Evolutionary conservation across 805 yeast genomes (phyloP).

Genomic region (Cyberlindnera xylosilytica): DNA sequence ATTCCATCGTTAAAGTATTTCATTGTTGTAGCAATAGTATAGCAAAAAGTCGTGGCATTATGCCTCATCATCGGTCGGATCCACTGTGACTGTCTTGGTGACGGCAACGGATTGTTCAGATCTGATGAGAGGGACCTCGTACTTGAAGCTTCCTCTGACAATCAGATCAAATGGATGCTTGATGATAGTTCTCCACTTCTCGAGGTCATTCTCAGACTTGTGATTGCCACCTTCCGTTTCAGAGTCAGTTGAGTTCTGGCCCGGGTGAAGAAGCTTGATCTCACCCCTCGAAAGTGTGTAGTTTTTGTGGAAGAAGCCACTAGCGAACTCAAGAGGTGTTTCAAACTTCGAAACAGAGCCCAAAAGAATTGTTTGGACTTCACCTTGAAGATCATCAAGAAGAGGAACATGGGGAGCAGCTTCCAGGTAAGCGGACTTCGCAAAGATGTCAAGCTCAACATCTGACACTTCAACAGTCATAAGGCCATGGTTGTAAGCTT

Average conservation of each 20-base stretch:
- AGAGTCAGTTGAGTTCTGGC: slow-evolving; percentile 35
- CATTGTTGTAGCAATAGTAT: no score
- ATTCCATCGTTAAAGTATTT: neutral
- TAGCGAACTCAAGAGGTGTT: slow-evolving; percentile 68
- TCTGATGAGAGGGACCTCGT: slow-evolving; percentile 63
- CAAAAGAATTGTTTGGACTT: slow-evolving; percentile 59
- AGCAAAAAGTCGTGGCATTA: no score
- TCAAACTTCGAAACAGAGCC: slow-evolving; percentile 70
- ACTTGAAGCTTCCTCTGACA: slow-evolving; percentile 76
- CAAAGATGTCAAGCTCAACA: slow-evolving; percentile 82
- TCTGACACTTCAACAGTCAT: slow-evolving; percentile 59
- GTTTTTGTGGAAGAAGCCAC: slow-evolving; percentile 70
- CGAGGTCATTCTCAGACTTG: slow-evolving; percentile 31
- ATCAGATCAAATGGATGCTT: slow-evolving; percentile 83
- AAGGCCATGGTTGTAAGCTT: slow-evolving; percentile 87
- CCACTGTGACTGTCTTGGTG: slow-evolving; percentile 53
- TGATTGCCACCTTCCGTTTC: slow-evolving; percentile 26
- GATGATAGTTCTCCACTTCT: slow-evolving; percentile 72
- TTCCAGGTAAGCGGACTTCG: slow-evolving; percentile 53
- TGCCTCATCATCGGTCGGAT: slow-evolving; percentile 43
- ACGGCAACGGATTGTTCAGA: slow-evolving; percentile 57
- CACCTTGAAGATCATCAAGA: slow-evolving; percentile 14
- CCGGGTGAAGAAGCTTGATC: slow-evolving; percentile 72
- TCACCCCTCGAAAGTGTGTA: slow-evolving; percentile 60
- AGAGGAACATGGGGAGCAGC: slow-evolving; percentile 11